Conservation (phyloP, 352 stramenopile genomes). For the Globisporangium camurandrum region DNA sequence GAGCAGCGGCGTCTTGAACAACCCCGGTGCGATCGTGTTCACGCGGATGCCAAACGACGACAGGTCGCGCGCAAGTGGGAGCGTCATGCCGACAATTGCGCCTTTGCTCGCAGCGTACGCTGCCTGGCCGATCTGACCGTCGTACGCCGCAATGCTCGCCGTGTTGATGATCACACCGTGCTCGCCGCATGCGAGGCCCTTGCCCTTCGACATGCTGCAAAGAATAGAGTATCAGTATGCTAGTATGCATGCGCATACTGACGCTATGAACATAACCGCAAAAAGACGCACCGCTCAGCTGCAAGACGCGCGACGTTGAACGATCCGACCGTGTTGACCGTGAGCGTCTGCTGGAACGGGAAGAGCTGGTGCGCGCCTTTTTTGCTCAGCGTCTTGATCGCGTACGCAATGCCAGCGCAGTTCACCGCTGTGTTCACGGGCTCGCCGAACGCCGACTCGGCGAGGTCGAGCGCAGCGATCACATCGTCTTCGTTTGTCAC, state of each 20-base stretch:
- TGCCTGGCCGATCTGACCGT: constrained; percentile 95
- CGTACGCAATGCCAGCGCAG: constrained; percentile 92
- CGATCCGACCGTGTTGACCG: constrained; percentile 94
- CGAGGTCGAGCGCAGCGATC: constrained; percentile 84
- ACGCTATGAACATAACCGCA: neutral
- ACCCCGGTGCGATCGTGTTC: constrained; percentile 94
- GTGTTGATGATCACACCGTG: constrained; percentile 98
- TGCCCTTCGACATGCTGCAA: constrained; percentile 79
- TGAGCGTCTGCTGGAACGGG: constrained; percentile 93
- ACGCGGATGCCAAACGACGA: constrained; percentile 91
- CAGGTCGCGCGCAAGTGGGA: constrained; percentile 94
- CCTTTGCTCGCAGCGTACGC: constrained; percentile 97
- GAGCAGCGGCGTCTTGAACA: constrained; percentile 97
- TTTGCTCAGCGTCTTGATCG: constrained; percentile 91
- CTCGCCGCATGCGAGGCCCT: constrained; percentile 68
- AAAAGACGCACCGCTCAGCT: constrained; percentile 79
- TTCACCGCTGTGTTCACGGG: constrained; percentile 93
- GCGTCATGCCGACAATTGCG: constrained; percentile 94
- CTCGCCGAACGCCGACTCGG: constrained; percentile 88
- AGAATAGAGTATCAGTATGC: neutral
- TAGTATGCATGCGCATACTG: constrained; percentile 4
- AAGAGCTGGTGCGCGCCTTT: constrained; percentile 89
- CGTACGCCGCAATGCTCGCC: constrained; percentile 95
- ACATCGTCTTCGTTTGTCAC: constrained; percentile 90
- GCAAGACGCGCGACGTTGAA: constrained; percentile 97